Evolutionary conservation across 441 rosid species (phyloP), one percentile per base, ranked within the genome.

Genomic region (Eutrema salsugineum): DNA sequence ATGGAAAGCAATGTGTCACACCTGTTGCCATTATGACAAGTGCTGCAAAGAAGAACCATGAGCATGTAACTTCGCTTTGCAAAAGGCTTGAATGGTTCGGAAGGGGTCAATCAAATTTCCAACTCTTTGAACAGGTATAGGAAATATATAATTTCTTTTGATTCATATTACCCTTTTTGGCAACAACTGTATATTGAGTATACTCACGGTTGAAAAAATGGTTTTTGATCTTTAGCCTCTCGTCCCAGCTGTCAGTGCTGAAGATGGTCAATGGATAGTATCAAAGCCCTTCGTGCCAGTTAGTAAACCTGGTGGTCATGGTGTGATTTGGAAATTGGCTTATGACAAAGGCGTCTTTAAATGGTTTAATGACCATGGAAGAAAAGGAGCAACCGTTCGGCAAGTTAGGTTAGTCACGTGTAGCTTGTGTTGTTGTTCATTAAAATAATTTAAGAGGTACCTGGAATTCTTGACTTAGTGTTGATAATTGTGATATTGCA

Each of bases 251-350:
- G 84, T 90, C 68, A 84, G 84, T 77, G 90, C 90, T 38, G 90
- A 86, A 78, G 91, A 91, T 80, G 99, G 97, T 44, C 91, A 85
- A 77, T 91, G 99, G 97, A 66, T 90, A 80, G 82, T 88, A 32
- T 79, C 78, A 63, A 82, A 84, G 78, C 94, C 97, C 17, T 91
- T 87, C 36, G 78, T 80, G 49, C 97, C 96, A 47, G 86, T 94
- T 68, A 91, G 93, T 80, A 91, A 91, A 80, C 99, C 97, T 28
- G 97, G 97, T 78, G 99, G 99, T 77, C 97, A 91, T 85, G 99
- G 94, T 69, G 97, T 84, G 27, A 87, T 94, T 75, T 94, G 99
- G 99, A 94, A 94, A 82, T 88, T 94, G 76, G 99, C 99, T 60
- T 76, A 85, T 66, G 96, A 91, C 84, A 88, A 86, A 78, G 99